These are phyloP conservation scores for Pisolithus orientalis DNA, from an alignment of 768 basidiomycete genomes.

Conservation along the genomic window DNA sequence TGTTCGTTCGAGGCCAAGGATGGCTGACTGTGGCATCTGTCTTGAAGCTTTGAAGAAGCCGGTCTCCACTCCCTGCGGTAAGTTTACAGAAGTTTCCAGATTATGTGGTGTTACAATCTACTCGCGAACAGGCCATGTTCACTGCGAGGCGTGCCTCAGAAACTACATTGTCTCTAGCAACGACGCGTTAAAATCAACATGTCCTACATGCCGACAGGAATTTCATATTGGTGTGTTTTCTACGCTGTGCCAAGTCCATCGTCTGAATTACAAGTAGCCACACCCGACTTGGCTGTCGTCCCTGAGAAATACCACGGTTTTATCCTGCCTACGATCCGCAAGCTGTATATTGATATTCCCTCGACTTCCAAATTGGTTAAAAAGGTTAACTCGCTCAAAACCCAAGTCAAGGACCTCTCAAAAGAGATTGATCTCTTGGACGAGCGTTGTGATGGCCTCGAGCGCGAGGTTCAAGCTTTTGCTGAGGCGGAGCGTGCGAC, in stretches of 20 bases:
- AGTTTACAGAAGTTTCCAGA: constrained; percentile 11
- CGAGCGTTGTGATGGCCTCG: constrained; percentile 37
- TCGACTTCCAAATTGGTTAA: constrained; percentile 19
- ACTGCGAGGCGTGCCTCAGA: constrained; percentile 56
- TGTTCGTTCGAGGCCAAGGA: constrained; percentile 8
- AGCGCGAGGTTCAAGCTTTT: constrained; percentile 27
- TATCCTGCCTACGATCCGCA: constrained; percentile 52
- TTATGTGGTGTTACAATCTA: background rate
- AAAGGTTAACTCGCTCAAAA: constrained; percentile 33
- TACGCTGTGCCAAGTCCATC: background rate
- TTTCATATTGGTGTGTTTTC: constrained; percentile 47
- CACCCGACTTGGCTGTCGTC: constrained; percentile 42
- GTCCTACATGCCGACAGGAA: constrained; percentile 50
- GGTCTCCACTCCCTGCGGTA: constrained; percentile 61
- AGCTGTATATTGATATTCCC: constrained; percentile 43
- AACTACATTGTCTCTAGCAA: constrained; percentile 22
- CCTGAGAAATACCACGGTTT: constrained; percentile 54
- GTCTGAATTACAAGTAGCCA: constrained; percentile 27
- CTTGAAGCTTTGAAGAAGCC: constrained; percentile 48
- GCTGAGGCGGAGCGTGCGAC: constrained; percentile 24
- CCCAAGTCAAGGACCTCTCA: constrained; percentile 32
- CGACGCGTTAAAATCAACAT: constrained; percentile 39
- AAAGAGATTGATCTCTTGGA: constrained; percentile 39
- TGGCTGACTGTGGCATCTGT: constrained; percentile 59
- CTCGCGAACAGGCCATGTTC: constrained; percentile 49